Percentiles rank a stretch among this genome's conserved stretches.
These are phyloP conservation scores for Arxiozyma bovina DNA, from an alignment of 1,139 yeast species.

Conservation along the genomic window DNA sequence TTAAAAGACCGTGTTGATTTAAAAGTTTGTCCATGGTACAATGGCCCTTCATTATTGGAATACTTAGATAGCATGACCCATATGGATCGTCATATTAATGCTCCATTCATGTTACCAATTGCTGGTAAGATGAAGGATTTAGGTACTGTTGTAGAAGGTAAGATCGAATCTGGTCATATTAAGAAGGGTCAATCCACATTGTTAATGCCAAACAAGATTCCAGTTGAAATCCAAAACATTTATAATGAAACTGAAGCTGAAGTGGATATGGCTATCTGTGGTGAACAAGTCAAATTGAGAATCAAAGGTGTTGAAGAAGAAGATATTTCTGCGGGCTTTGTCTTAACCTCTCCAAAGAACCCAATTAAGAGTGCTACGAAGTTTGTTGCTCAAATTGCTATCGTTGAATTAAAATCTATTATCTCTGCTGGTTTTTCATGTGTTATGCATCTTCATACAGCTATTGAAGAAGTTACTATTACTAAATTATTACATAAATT, in stretches of 20 bases:
- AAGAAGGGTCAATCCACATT: slow-evolving; percentile 68
- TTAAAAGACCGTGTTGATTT: slow-evolving; percentile 73
- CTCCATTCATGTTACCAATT: slow-evolving; percentile 95
- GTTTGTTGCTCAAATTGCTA: slow-evolving; percentile 94
- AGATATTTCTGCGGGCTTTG: slow-evolving; percentile 86
- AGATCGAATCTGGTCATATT: slow-evolving; percentile 90
- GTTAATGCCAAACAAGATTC: slow-evolving; percentile 84
- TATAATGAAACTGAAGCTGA: slow-evolving; percentile 95
- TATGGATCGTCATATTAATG: slow-evolving; percentile 77
- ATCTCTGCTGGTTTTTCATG: slow-evolving; percentile 93
- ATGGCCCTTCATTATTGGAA: slow-evolving; percentile 86
- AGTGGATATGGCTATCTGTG: slow-evolving; percentile 82
- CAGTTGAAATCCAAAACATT: slow-evolving; percentile 77
- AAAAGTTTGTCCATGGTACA: slow-evolving; percentile 82
- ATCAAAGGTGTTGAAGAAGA: slow-evolving; percentile 96
- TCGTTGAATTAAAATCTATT: slow-evolving; percentile 90
- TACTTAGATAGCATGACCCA: slow-evolving; percentile 77
- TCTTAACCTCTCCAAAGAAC: slow-evolving; percentile 70
- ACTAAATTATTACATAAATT: slow-evolving; percentile 80
- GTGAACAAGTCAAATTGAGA: slow-evolving; percentile 93
- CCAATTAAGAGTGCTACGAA: slow-evolving; percentile 88
- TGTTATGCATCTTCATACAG: slow-evolving; percentile 98
- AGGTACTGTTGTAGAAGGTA: slow-evolving; percentile 97
- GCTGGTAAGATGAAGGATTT: slow-evolving; percentile 91
- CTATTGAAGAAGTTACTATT: slow-evolving; percentile 88